phyloP scores from a whole-genome alignment of 768 basidiomycete species.

The Tricholoma bakamatsutake region DNA sequence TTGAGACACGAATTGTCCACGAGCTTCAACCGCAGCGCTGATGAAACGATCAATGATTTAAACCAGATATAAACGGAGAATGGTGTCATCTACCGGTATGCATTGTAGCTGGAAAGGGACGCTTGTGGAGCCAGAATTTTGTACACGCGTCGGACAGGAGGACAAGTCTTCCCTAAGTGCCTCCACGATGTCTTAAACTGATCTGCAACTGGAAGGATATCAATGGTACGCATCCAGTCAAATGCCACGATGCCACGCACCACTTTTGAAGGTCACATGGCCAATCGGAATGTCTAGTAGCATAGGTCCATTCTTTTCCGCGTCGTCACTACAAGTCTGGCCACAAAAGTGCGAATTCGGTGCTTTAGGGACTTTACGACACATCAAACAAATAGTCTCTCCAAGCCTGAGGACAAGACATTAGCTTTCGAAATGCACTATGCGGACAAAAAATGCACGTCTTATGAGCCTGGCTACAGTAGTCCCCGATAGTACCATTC shows the following conservation, averaged over 20 bases:
- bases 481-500: slow-evolving; percentile 36
- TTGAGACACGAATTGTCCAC: slow-evolving; percentile 48
- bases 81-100: slow-evolving; percentile 44
- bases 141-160: slow-evolving; percentile 55
- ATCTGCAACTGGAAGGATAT: slow-evolving; percentile 39
- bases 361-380: slow-evolving; percentile 49
- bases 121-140: slow-evolving; percentile 51
- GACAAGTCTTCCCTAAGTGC: slow-evolving; percentile 48
- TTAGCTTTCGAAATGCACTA: not conserved
- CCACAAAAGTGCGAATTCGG: slow-evolving; percentile 59
- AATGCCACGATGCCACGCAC: slow-evolving; percentile 29
- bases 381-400: slow-evolving; percentile 53
- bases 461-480: slow-evolving; percentile 48
- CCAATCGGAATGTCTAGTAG: slow-evolving; percentile 54
- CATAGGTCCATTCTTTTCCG: slow-evolving; percentile 47
- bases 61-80: not conserved
- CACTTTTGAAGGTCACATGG: slow-evolving; percentile 61
- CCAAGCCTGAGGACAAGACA: slow-evolving; percentile 25
- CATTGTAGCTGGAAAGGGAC: slow-evolving; percentile 49
- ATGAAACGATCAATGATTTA: not conserved
- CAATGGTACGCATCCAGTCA: not conserved
- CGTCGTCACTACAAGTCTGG: slow-evolving; percentile 47
- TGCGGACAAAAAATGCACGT: slow-evolving; percentile 23
- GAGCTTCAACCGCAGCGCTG: slow-evolving; percentile 51
- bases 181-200: slow-evolving; percentile 71